phyloP scores from a whole-genome alignment of 208 protist species.

The Cochliopodium minus region DNA sequence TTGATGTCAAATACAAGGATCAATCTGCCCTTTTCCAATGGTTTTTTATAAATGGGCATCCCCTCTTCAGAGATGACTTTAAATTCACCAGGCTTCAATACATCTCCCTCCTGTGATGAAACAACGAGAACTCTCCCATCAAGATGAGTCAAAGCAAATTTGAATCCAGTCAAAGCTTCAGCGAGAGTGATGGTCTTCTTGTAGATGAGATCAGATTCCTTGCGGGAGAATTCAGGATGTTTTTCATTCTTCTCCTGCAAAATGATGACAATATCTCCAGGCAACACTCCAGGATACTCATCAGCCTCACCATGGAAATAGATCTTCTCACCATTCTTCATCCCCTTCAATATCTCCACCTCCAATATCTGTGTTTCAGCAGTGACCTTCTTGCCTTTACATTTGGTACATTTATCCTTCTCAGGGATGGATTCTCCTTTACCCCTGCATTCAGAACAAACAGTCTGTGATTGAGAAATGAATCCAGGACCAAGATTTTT shows the following conservation, averaged over 20 bases:
- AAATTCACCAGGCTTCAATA: slow-evolving; percentile 59
- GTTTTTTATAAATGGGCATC: slow-evolving; percentile 66
- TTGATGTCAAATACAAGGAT: slow-evolving; percentile 64
- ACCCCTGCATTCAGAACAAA: slow-evolving; percentile 72
- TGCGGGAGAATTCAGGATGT: slow-evolving; percentile 70
- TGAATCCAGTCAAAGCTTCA: slow-evolving; percentile 70
- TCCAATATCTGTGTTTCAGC: slow-evolving; percentile 88
- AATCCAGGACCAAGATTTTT: slow-evolving; percentile 84
- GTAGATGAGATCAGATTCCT: slow-evolving; percentile 81
- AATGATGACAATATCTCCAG: slow-evolving; percentile 92
- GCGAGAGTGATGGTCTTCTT: slow-evolving; percentile 62
- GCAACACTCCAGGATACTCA: slow-evolving; percentile 67
- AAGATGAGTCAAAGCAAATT: slow-evolving; percentile 61
- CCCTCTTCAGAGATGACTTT: slow-evolving; percentile 64
- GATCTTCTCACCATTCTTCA: slow-evolving; percentile 80
- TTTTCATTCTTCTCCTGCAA: slow-evolving; percentile 77
- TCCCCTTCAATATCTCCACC: slow-evolving; percentile 87
- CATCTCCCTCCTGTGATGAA: slow-evolving; percentile 28
- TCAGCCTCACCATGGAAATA: slow-evolving; percentile 83
- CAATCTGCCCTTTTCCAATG: slow-evolving; percentile 61
- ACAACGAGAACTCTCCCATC: slow-evolving; percentile 65
- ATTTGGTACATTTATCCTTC: slow-evolving; percentile 76
- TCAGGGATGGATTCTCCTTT: slow-evolving; percentile 63
- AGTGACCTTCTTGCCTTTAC: slow-evolving; percentile 74
- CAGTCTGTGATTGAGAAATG: slow-evolving; percentile 80